phyloP scores from a whole-genome alignment of 179 eudicot species.

The Actinidia arguta region DNA sequence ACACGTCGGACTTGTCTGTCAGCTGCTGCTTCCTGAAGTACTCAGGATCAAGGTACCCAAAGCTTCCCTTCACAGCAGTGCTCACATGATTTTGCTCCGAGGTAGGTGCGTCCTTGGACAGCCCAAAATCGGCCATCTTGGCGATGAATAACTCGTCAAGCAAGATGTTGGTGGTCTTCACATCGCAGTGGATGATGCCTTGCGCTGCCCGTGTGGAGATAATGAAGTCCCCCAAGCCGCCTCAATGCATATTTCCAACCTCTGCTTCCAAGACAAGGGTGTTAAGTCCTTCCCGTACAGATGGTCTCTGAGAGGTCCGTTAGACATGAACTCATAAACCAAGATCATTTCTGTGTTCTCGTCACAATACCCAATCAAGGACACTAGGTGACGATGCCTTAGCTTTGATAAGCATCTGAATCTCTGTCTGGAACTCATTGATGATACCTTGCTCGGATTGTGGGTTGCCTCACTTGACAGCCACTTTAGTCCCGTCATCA shows the following conservation, averaged over 20 bases:
- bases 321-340: slow-evolving; percentile 88
- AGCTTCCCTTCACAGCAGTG: slow-evolving; percentile 94
- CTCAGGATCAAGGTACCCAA: slow-evolving; percentile 93
- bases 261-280: slow-evolving; percentile 67
- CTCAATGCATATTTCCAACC: slow-evolving; percentile 91
- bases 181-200: slow-evolving; percentile 91
- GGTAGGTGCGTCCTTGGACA: slow-evolving; percentile 75
- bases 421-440: slow-evolving; percentile 90
- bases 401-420: slow-evolving; percentile 87
- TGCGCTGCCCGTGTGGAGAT: slow-evolving; percentile 96
- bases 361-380: slow-evolving; percentile 91
- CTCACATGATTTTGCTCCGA: slow-evolving; percentile 93
- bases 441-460: slow-evolving; percentile 92
- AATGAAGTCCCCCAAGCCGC: slow-evolving; percentile 91
- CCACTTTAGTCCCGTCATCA: slow-evolving; percentile 76
- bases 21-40: slow-evolving; percentile 89
- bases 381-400: slow-evolving; percentile 87
- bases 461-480: slow-evolving; percentile 85
- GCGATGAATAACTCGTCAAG: slow-evolving; percentile 82
- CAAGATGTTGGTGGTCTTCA: slow-evolving; percentile 90
- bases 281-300: slow-evolving; percentile 54
- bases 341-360: slow-evolving; percentile 89
- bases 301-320: slow-evolving; percentile 94
- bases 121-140: slow-evolving; percentile 88
- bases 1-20: slow-evolving; percentile 90